Evolutionary conservation across 73 alveolate genomes (phyloP).

Genomic region (Loxodes magnus): DNA sequence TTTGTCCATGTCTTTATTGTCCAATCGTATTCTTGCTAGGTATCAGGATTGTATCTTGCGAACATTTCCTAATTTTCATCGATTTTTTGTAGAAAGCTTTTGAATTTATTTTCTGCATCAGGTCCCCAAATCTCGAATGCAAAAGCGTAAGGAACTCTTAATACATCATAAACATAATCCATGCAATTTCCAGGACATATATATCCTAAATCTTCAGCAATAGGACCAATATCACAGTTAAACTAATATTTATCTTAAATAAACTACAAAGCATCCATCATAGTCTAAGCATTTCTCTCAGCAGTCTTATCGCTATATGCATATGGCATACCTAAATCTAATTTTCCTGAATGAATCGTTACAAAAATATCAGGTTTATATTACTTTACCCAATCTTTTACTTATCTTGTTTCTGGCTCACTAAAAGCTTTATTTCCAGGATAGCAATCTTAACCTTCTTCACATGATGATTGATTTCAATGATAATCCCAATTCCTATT

Average conservation of each 20-base stretch:
- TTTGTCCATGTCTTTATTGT: no score
- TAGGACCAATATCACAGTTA: conserved; percentile 42
- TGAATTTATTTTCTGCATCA: conserved; percentile 3
- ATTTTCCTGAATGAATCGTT: conserved; percentile 28
- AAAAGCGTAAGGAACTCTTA: conserved; percentile 22
- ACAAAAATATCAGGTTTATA: conserved; percentile 38
- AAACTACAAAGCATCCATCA: conserved; percentile 14
- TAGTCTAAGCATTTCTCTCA: conserved; percentile 12
- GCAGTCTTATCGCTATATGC: conserved; percentile 23
- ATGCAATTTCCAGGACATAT: conserved; percentile 45
- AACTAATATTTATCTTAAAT: conserved; percentile 11
- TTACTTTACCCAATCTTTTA: conserved; percentile 15
- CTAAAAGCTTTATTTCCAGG: conserved; percentile 47
- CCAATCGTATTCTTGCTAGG: no score
- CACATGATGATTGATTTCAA: conserved; percentile 20
- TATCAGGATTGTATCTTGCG: no score
- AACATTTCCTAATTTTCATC: no score
- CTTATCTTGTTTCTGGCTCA: conserved; percentile 40
- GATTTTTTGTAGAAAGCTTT: conserved; percentile 10
- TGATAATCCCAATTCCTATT: conserved; percentile 55
- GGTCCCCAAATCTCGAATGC: conserved; percentile 47
- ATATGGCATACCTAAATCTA: conserved; percentile 9
- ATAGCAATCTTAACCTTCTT: not conserved
- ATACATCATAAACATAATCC: conserved; percentile 42
- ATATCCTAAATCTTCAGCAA: conserved; percentile 45